These are phyloP conservation scores for Neocallimastix lanati DNA, from an alignment of 192 early-diverging fungal species.

Conservation along the genomic window DNA sequence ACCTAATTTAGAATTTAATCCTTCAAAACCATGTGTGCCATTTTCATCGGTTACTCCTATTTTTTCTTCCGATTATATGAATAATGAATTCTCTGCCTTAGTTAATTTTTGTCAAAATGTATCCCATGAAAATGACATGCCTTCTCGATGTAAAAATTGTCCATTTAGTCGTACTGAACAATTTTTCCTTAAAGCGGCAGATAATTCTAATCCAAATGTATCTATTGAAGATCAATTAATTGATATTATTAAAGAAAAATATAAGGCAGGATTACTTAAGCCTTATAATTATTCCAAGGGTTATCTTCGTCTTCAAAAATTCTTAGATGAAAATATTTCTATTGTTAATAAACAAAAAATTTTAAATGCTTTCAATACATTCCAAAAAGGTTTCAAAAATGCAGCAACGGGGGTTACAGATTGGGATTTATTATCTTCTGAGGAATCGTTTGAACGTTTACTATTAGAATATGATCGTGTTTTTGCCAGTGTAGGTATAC, in stretches of 20 bases:
- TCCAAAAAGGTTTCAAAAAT: conserved; percentile 69
- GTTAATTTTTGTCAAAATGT: not conserved
- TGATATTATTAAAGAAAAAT: conserved; percentile 85
- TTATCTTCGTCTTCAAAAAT: conserved; percentile 70
- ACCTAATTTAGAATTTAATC: not conserved
- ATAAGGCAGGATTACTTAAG: conserved; percentile 82
- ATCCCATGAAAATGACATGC: not conserved
- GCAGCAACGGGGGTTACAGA: conserved; percentile 79
- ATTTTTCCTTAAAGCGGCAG: conserved; percentile 81
- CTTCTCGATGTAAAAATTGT: not conserved
- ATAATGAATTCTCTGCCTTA: not conserved
- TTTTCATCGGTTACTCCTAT: not conserved
- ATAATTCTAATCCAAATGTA: conserved; percentile 42
- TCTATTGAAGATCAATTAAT: conserved; percentile 71
- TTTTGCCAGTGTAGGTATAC: conserved; percentile 85
- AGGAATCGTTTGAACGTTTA: conserved; percentile 87
- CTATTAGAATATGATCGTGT: conserved; percentile 89
- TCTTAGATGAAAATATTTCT: conserved; percentile 76
- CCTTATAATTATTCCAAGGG: conserved; percentile 91
- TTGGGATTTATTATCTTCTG: conserved; percentile 80
- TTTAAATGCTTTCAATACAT: conserved; percentile 68
- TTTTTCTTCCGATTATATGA: not conserved
- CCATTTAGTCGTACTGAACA: conserved; percentile 36
- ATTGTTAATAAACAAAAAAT: conserved; percentile 53
- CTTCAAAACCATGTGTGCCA: not conserved